phyloP scores from a whole-genome alignment of 169 alveolate genomes.

The Sarcocystis neurona region DNA sequence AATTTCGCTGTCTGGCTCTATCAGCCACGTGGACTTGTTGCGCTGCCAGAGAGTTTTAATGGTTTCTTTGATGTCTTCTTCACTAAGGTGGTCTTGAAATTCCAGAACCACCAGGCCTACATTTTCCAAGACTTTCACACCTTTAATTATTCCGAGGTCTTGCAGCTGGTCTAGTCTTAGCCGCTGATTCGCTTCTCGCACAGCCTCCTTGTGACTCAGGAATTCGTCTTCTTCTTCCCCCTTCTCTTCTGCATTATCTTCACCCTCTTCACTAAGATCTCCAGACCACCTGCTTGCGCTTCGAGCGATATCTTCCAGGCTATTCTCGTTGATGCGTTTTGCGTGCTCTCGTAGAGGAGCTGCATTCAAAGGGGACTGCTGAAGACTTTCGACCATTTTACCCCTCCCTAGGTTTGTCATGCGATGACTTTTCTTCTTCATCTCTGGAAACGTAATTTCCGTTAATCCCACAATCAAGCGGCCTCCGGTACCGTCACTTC shows the following conservation, averaged over 20 bases:
- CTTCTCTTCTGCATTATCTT: not conserved
- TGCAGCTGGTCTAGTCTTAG: conserved; percentile 33
- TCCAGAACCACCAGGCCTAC: conserved; percentile 53
- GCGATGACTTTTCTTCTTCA: not conserved
- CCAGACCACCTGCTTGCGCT: too few relatives aligned
- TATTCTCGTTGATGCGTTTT: too few relatives aligned
- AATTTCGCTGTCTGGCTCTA: conserved; percentile 48
- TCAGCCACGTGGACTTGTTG: conserved; percentile 50
- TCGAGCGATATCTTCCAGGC: too few relatives aligned
- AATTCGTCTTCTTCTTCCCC: not conserved
- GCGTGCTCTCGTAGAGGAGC: too few relatives aligned
- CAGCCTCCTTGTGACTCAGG: not conserved
- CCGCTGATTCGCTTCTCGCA: not conserved
- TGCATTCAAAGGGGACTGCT: too few relatives aligned
- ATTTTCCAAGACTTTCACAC: conserved; percentile 41
- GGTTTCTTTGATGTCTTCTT: conserved; percentile 39
- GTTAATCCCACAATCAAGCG: conserved; percentile 28
- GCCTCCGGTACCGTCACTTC: too few relatives aligned
- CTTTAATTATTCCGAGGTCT: conserved; percentile 15
- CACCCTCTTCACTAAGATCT: too few relatives aligned
- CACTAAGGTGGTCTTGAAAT: conserved; percentile 12
- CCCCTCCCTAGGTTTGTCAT: not conserved
- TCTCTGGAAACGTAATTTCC: conserved; percentile 23
- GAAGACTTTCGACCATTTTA: not conserved
- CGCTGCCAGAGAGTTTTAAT: conserved; percentile 43